Evolutionary conservation across 768 basidiomycete genomes (phyloP), one percentile per base, ranked within the genome.

Genomic region (Chalciporus chontae): DNA sequence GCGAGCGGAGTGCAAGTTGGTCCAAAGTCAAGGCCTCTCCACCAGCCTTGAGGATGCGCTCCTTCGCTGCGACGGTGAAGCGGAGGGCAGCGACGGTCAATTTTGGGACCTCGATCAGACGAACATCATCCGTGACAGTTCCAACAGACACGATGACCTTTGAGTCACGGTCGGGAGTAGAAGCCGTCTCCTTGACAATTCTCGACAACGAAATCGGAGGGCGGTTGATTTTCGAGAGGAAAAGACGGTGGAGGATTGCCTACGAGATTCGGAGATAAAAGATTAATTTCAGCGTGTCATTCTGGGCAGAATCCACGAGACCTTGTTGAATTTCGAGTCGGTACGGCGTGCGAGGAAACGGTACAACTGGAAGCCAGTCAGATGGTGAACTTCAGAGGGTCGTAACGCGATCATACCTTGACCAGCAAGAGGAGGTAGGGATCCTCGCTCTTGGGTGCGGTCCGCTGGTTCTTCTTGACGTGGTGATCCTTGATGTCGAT

Each of bases 301-400:
- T 27, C 27, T 17, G 46, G 42, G 44, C n/a, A 38, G 49, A 53
- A 27, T 55, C 40, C 37, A 23, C 41, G 50, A 31, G 55, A 87
- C 89, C 83, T 93, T 89, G 89, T 99, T 99, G 79, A 99, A 99
- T 56, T 76, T 74, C 48, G 94, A 83, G 69, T 97, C 91, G 51
- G 96, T 98, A 66, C 96, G 87, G 66, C 96, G 87, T 57, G 96
- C 94, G 56, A 99, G 77, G 84, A 99, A 99, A 64, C 96, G 92
- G 79, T 99, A 99, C 58, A 98, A 84, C 95, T 99, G 63, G 7
- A 52, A 13, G 13, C 23, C 13, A 13, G 41, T 64, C 32, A 58
- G 46, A 49, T 45, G 49, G 24, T 17, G 17, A 17, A 6, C 38
- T 48, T 51, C 18, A 13, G 26, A 63, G 39, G 23, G 19, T 31